Base-by-base conservation (phyloP, 192 early-diverging fungal genomes). In the Pilaira anomala region DNA sequence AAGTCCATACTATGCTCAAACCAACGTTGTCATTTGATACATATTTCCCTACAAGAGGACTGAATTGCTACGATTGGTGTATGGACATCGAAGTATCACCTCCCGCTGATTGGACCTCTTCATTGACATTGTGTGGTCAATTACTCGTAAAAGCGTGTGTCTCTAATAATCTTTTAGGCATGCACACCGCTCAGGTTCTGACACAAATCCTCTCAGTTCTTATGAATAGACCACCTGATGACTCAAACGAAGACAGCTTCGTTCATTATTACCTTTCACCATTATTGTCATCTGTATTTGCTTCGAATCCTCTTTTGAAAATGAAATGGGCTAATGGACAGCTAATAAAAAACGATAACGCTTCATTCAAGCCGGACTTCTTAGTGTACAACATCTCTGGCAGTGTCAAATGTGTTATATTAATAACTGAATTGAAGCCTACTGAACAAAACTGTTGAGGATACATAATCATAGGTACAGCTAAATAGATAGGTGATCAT, bases 251-350 rank as follows among this genome's bases (percentile, higher is more conserved):
- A 57, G 55, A 57, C 21, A 57, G 55, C 36, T 57, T 42, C 28
- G 55, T 57, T 18, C 28, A 28, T 19, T 49, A 49, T 49, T 24
- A 49, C 48, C 48, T 24, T 49, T 49, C 48, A 49, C 48, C 48
- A 49, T 22, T 19, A 49, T 7, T 49, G 22, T 49, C 48, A 49
- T 49, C 48, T 49, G 48, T 49, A 19, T 57, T 57, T 41, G 40
- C 39, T 39, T 57, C 55, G 18, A 39, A 57, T 21, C 21, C 55
- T 41, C 22, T 42, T 39, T 6, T 57, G 21, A 40, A 41, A 18
- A 42, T 57, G 55, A 57, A 57, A 57, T 57, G 55, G 55, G 55
- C 55, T 41, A 40, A 57, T 57, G 36, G 55, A 6, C 55, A 57
- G 40, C 11, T 57, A 42, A 22, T 9, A 5, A 57, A 24, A 25